Percentiles rank a stretch among this genome's conserved stretches.
phyloP scores from a whole-genome alignment of 2,329 filamentous ascomycete genomes.

The Fusarium palustre region DNA sequence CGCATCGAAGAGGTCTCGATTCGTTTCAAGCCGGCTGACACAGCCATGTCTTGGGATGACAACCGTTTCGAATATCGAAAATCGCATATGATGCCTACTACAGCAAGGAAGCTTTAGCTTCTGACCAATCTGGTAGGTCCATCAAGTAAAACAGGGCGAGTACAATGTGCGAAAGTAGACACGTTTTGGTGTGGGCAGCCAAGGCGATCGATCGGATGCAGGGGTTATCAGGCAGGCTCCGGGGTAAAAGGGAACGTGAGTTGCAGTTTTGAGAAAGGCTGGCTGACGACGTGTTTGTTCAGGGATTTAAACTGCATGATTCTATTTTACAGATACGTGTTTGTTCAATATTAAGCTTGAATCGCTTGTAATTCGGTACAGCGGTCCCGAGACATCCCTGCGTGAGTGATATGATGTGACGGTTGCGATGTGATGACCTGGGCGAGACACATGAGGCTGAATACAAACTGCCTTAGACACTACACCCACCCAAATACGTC shows the following conservation, averaged over 20 bases:
- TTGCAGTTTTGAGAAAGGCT: not conserved
- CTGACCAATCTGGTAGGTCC: not conserved
- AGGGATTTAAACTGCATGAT: not conserved
- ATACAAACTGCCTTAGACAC: conserved; percentile 19
- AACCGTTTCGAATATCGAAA: conserved; percentile 13
- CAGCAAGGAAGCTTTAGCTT: not conserved
- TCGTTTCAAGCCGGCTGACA: not conserved
- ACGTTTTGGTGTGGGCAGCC: conserved; percentile 15
- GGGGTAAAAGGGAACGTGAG: conserved; percentile 7
- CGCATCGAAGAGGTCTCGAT: not conserved
- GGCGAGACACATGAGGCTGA: conserved; percentile 29
- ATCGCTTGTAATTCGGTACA: not conserved
- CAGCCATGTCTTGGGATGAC: conserved; percentile 9
- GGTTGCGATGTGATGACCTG: not conserved
- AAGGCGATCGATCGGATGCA: conserved; percentile 23
- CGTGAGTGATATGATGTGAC: not conserved
- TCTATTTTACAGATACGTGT: not conserved
- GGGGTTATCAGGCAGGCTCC: conserved; percentile 5
- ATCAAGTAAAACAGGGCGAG: conserved; percentile 21
- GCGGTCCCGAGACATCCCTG: not conserved
- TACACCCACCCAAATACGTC: conserved; percentile 9
- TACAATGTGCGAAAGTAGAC: not conserved
- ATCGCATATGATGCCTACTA: not conserved
- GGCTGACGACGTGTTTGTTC: conserved; percentile 15
- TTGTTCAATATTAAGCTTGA: not conserved